Conservation (phyloP, 345 rosid genomes). For the rapeseed (Brassica napus) region DNA sequence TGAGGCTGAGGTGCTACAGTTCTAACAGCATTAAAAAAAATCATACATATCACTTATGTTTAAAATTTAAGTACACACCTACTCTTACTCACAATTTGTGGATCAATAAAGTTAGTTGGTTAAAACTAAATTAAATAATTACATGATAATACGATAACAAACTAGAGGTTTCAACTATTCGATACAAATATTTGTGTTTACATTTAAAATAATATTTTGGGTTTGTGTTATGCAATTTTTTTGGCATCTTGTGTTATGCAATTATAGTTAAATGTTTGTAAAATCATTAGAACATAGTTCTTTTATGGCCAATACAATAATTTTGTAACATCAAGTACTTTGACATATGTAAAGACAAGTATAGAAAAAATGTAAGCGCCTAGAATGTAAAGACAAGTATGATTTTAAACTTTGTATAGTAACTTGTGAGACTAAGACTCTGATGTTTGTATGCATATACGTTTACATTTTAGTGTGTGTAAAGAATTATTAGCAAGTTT, state of each 20-base stretch:
- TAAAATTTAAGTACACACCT: not conserved
- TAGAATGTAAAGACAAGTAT: not conserved
- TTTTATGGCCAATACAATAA: not conserved
- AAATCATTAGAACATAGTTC: not conserved
- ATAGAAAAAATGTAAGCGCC: not conserved
- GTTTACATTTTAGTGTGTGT: not conserved
- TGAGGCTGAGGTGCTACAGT: constrained; percentile 23
- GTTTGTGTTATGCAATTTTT: not conserved
- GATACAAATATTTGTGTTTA: not conserved
- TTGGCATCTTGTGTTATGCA: not conserved
- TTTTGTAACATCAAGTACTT: not conserved
- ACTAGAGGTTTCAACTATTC: not conserved
- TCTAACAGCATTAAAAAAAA: not conserved
- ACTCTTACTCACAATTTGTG: not conserved
- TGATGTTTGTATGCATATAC: not conserved
- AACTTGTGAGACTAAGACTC: not conserved
- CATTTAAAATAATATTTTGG: not conserved
- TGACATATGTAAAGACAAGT: not conserved
- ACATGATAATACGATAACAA: constrained; percentile 1
- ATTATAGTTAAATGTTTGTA: not conserved
- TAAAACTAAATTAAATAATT: not conserved
- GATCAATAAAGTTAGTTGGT: constrained; percentile 7
- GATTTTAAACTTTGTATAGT: not conserved
- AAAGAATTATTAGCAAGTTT: not conserved
- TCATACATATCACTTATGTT: not conserved